Base-by-base conservation (phyloP, 2,329 filamentous ascomycete species). In the Catunica adiposa region DNA sequence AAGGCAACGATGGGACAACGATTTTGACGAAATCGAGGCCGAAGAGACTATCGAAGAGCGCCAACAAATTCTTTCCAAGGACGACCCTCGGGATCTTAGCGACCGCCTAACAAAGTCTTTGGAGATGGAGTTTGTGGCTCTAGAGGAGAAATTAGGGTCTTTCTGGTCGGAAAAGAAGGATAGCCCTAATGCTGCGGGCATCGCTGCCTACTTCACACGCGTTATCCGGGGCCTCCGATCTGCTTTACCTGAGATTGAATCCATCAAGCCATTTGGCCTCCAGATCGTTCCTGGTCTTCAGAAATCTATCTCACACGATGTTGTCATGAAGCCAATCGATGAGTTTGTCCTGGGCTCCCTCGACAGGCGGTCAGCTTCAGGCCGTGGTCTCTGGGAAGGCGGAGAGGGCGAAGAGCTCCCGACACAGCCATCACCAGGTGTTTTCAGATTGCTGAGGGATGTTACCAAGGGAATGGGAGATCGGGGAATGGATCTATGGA, bases 401-500 rank as follows among this genome's bases (percentile, higher is more conserved):
- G 72, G 78, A 38, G 85, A 86, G 0, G 73, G 79, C 25, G 34
- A 11, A 3, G 29, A 17, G n/a, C 66, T 95, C 44, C 90, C 90
- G 0, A 74, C 80, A 4, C 86, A 92, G 63, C 88, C 88, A 1
- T 90, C 87, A 0, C 82, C 86, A 0, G 74, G 75, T 20, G 72
- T 80, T 0, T 94, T 94, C 64, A 78, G 76, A 58, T 82, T 94
- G 55, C 64, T 96, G 51, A 78, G 80, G 23, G 73, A 73, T 47
- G 64, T 94, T 26, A 77, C 79, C 3, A 69, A 71, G 50, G 71
- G 75, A 3, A 94, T 96, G 87, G 76, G 76, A 2, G 71, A 74
- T 11, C 71, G 77, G 2, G 89, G 89, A 0, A 72, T 78, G 48
- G 90, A 96, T 65, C 67, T 96, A 2, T 97, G 89, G 89, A 89